Conservation (phyloP, 2,329 filamentous ascomycete species). For the Penicillium olsonii region DNA sequence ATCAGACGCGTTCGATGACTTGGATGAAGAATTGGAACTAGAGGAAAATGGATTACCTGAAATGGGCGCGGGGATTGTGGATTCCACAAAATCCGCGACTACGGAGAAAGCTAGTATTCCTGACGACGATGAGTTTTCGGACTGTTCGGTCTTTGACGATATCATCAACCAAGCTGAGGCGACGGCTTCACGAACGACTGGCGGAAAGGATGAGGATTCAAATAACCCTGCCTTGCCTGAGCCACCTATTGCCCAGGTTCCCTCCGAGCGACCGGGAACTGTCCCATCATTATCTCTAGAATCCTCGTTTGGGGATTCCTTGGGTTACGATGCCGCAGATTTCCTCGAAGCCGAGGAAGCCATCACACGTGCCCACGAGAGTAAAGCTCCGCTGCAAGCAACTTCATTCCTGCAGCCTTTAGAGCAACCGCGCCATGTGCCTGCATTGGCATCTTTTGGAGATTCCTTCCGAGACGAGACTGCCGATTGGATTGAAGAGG, state of each 20-base stretch:
- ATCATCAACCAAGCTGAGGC: conserved; percentile 27
- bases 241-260: neutral
- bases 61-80: conserved; percentile 5
- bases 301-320: conserved; percentile 24
- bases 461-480: conserved; percentile 40
- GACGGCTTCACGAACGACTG: conserved; percentile 7
- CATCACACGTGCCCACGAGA: conserved; percentile 13
- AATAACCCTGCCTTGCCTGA: neutral
- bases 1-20: conserved; percentile 24
- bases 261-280: neutral
- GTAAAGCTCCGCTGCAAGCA: neutral
- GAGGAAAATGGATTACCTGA: conserved; percentile 5
- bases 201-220: neutral
- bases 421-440: neutral
- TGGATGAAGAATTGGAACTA: conserved; percentile 21
- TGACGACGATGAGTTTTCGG: conserved; percentile 36
- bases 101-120: conserved; percentile 1
- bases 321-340: conserved; percentile 32
- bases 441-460: conserved; percentile 9
- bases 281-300: conserved; percentile 1
- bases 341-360: conserved; percentile 23
- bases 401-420: neutral
- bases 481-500: conserved; percentile 28
- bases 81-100: neutral
- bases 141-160: conserved; percentile 35